Evolutionary conservation across 2,329 filamentous ascomycete species (phyloP), one percentile per base, ranked within the genome.

Genomic region (Talaromyces sp.): DNA sequence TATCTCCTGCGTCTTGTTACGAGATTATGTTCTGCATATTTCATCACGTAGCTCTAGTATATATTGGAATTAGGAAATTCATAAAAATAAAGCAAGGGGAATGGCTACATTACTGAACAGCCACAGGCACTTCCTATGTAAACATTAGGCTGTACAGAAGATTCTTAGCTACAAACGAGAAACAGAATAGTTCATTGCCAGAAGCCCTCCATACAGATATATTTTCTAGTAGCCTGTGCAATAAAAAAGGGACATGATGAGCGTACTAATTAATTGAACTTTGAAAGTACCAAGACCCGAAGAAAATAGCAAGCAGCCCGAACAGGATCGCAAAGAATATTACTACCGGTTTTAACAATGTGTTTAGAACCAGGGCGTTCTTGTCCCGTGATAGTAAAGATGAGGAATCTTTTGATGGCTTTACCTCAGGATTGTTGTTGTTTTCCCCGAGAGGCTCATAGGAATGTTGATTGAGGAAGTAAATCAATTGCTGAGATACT

Each of bases 281-380:
- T 22, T 42, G 33, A 49, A 37, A 49, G 13, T 37, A 43, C 39
- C 29, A 36, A 36, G 16, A 27, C 20, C 16, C 20, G 3, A 49
- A 42, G 20, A 24, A 43, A 43, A 17, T 49, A 43, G 47, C 47
- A 43, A 49, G 24, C 19, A 43, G 16, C 17, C 47, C 47, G 29
- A 49, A 30, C 2, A 43, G 43, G n/a, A 49, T 43, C n/a, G 39
- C 20, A 49, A 13, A 36, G 17, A 43, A 49, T 27, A 36, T 49
- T 8, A 49, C 3, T 29, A 37, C 47, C 30, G 20, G 39, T 10
- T 20, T 29, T 9, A 44, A 44, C 10, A 17, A 27, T 14, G 30
- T 33, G 42, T 44, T 33, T 33, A 27, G 11, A 44, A 44, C 27
- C 42, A 44, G n/a, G 32, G 16, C 6, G 13, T 32, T 33, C 42